Conservation (phyloP, 805 yeast genomes). For the Starmera dryadoides region DNA sequence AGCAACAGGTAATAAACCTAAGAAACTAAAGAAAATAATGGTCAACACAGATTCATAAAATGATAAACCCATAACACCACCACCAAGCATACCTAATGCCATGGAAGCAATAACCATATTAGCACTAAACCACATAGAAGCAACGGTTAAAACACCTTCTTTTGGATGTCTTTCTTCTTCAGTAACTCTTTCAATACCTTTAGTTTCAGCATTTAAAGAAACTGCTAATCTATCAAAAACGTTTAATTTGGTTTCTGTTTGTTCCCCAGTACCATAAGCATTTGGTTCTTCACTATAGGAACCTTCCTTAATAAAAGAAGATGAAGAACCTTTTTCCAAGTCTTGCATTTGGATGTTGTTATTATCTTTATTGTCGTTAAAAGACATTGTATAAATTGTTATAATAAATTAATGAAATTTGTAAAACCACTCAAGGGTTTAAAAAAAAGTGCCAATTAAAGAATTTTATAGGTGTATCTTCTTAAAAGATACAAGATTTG, state of each 20-base stretch:
- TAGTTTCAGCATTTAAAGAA: constrained; percentile 40
- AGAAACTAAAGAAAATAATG: constrained; percentile 63
- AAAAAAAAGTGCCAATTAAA: too few species aligned
- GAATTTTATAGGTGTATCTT: too few species aligned
- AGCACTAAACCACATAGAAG: constrained; percentile 88
- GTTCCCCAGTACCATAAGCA: background rate
- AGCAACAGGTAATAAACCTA: constrained; percentile 79
- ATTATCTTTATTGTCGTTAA: background rate
- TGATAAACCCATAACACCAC: constrained; percentile 55
- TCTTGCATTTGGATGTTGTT: background rate
- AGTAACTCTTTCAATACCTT: constrained; percentile 77
- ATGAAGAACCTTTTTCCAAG: background rate
- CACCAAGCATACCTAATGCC: constrained; percentile 68
- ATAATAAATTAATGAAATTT: background rate
- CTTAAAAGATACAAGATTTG: too few species aligned
- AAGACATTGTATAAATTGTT: background rate
- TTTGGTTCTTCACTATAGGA: background rate
- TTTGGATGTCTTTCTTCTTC: constrained; percentile 71
- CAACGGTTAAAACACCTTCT: constrained; percentile 55
- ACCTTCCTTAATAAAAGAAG: background rate
- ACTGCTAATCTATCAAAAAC: constrained; percentile 19
- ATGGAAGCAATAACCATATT: constrained; percentile 82
- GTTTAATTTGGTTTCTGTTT: constrained; percentile 11
- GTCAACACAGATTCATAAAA: constrained; percentile 66
- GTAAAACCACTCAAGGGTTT: too few species aligned